phyloP scores from a whole-genome alignment of 106 monocot species.

The Dioscorea dumetorum region DNA sequence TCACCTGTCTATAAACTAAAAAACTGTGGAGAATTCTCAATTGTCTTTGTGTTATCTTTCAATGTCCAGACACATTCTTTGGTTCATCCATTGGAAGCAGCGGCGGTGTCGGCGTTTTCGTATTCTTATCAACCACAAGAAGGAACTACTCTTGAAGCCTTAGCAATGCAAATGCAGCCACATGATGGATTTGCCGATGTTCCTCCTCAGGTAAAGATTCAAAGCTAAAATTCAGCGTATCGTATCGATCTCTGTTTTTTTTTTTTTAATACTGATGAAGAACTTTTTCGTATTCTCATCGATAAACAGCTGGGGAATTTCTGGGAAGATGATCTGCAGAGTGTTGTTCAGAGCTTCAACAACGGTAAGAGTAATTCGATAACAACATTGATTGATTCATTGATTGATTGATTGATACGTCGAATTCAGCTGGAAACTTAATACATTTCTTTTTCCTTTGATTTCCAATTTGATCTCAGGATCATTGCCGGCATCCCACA shows the following conservation, averaged over 20 bases:
- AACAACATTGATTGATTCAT: too few relatives aligned
- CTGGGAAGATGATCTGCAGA: slow-evolving; percentile 66
- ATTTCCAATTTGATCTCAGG: slow-evolving; percentile 10
- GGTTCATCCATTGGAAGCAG: slow-evolving; percentile 26
- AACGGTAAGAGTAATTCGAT: too few relatives aligned
- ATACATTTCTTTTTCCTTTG: too few relatives aligned
- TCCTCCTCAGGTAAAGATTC: slow-evolving; percentile 39
- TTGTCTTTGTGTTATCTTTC: neutral
- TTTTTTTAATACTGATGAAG: too few relatives aligned
- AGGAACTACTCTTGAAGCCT: slow-evolving; percentile 18
- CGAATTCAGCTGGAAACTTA: too few relatives aligned
- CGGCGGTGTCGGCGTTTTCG: slow-evolving; percentile 17
- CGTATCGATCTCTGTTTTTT: too few relatives aligned
- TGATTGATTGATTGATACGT: too few relatives aligned
- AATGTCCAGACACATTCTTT: slow-evolving; percentile 7
- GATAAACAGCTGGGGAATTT: slow-evolving; percentile 35
- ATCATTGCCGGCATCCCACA: slow-evolving; percentile 15
- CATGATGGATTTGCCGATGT: slow-evolving; percentile 35
- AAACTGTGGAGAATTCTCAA: too few relatives aligned
- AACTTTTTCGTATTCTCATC: too few relatives aligned
- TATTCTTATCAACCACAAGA: slow-evolving; percentile 19
- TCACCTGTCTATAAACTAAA: too few relatives aligned
- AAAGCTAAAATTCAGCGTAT: too few relatives aligned
- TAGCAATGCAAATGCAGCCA: slow-evolving; percentile 22
- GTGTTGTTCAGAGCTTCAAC: slow-evolving; percentile 37